Conservation (phyloP, 2,329 filamentous ascomycete species). For the Colletotrichum musicola region DNA sequence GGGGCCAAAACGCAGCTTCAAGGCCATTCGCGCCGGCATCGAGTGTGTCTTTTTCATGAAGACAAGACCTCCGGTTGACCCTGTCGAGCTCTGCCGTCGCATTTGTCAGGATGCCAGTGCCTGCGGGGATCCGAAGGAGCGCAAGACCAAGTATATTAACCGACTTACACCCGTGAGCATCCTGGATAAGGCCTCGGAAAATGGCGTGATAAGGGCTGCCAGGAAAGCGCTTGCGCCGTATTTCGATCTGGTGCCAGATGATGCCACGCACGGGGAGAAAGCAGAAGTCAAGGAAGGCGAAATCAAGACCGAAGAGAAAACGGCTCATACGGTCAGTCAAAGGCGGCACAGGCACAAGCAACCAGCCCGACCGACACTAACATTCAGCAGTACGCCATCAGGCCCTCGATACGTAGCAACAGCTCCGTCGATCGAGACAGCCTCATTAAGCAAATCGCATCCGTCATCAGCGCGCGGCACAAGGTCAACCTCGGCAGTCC, state of each 20-base stretch:
- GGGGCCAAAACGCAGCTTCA: conserved; percentile 62
- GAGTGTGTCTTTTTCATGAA: conserved; percentile 75
- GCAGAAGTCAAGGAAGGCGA: conserved; percentile 37
- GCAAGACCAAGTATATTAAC: conserved; percentile 71
- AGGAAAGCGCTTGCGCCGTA: conserved; percentile 71
- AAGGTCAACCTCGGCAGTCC: conserved; percentile 83
- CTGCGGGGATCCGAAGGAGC: conserved; percentile 55
- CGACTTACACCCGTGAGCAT: conserved; percentile 65
- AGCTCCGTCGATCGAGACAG: conserved; percentile 74
- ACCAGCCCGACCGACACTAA: background rate
- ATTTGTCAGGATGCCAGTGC: conserved; percentile 68
- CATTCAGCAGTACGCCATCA: conserved; percentile 79
- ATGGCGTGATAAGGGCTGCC: conserved; percentile 75
- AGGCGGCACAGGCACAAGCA: background rate
- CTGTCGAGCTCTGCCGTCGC: conserved; percentile 63
- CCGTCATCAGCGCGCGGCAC: conserved; percentile 74
- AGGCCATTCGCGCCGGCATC: conserved; percentile 66
- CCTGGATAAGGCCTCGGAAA: conserved; percentile 75
- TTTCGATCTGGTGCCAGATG: conserved; percentile 64
- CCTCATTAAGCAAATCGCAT: conserved; percentile 79
- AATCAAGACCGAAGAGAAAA: conserved; percentile 41
- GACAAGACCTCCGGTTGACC: conserved; percentile 67
- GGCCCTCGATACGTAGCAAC: conserved; percentile 82
- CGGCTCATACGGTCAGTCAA: conserved; percentile 58
- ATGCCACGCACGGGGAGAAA: background rate